Conservation (phyloP, 805 yeast species). For the Wickerhamiella azymoides region DNA sequence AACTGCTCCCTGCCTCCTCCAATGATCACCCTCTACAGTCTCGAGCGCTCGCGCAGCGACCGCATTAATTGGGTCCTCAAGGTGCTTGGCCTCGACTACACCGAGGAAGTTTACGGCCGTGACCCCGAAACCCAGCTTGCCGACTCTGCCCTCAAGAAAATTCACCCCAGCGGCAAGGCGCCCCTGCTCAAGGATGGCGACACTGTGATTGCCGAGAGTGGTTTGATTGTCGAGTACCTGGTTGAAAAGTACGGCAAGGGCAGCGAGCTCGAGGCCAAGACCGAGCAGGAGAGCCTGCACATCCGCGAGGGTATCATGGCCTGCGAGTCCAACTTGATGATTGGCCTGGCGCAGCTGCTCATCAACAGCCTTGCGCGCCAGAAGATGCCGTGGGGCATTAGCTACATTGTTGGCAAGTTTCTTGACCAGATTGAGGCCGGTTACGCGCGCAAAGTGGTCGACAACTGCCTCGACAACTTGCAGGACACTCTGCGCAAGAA, state of each 20-base stretch:
- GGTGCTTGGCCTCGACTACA: slow-evolving; percentile 40
- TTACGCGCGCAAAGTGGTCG: slow-evolving; percentile 36
- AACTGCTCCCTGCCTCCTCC: not conserved
- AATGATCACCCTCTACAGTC: slow-evolving; percentile 24
- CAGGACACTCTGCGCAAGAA: slow-evolving; percentile 31
- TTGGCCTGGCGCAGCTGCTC: slow-evolving; percentile 29
- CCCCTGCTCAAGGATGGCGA: slow-evolving; percentile 41
- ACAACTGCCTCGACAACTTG: slow-evolving; percentile 28
- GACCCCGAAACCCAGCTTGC: slow-evolving; percentile 35
- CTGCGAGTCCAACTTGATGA: slow-evolving; percentile 48
- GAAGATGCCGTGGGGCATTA: slow-evolving; percentile 2
- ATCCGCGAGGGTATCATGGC: slow-evolving; percentile 40
- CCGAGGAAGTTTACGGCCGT: slow-evolving; percentile 38
- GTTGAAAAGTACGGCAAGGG: slow-evolving; percentile 34
- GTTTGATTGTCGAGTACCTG: slow-evolving; percentile 40
- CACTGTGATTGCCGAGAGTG: slow-evolving; percentile 41
- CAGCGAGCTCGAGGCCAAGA: slow-evolving; percentile 27
- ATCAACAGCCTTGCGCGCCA: slow-evolving; percentile 22
- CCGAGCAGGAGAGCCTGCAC: slow-evolving; percentile 28
- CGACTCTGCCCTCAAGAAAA: slow-evolving; percentile 33
- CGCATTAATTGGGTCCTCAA: slow-evolving; percentile 53
- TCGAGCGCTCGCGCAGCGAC: slow-evolving; percentile 44
- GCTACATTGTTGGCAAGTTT: slow-evolving; percentile 28
- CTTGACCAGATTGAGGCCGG: slow-evolving; percentile 34
- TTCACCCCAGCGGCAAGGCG: slow-evolving; percentile 50